Evolutionary conservation across 495 filamentous ascomycete species (phyloP).

Genomic region (Aspergillus steynii): DNA sequence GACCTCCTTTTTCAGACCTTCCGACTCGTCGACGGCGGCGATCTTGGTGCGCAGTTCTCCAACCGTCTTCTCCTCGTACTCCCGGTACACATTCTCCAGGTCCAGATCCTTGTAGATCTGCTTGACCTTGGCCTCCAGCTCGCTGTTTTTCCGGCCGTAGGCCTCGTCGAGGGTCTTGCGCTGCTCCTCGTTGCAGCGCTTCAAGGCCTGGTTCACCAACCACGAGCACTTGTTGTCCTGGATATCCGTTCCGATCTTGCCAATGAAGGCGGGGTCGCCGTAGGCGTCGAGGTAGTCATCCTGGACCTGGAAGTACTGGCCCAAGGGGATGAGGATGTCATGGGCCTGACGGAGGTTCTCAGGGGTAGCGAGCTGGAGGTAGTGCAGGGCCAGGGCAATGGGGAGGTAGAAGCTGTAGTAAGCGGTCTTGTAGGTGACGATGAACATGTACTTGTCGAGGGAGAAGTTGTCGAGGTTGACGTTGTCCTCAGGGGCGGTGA

Average conservation of each 20-base stretch:
- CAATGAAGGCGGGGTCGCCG: conserved; percentile 89
- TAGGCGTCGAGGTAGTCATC: conserved; percentile 99
- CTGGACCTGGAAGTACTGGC: conserved; percentile 98
- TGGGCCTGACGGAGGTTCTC: conserved; percentile 83
- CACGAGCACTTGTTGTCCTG: conserved; percentile 99
- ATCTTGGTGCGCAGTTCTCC: conserved; percentile 73
- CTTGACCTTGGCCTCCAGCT: conserved; percentile 81
- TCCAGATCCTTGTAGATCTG: conserved; percentile 80
- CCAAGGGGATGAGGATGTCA: conserved; percentile 95
- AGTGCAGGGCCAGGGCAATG: conserved; percentile 84
- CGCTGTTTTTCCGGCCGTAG: conserved; percentile 86
- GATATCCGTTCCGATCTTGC: conserved; percentile 98
- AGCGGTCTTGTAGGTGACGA: conserved; percentile 98
- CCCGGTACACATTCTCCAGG: conserved; percentile 76
- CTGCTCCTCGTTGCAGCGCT: conserved; percentile 76
- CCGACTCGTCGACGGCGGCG: conserved; percentile 72
- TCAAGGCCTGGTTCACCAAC: conserved; percentile 91
- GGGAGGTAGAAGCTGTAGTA: conserved; percentile 99
- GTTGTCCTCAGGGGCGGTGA: conserved; percentile 92
- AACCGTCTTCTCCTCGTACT: conserved; percentile 86
- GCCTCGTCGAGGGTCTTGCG: conserved; percentile 74
- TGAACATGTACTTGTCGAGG: conserved; percentile 94
- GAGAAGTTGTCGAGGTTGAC: conserved; percentile 88
- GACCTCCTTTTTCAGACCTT: conserved; percentile 84
- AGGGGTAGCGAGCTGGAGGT: conserved; percentile 75